Evolutionary conservation across 176 grass and related monocot genomes (phyloP), one percentile per base, ranked within the genome.

Genomic region (Saccharum officinarum): DNA sequence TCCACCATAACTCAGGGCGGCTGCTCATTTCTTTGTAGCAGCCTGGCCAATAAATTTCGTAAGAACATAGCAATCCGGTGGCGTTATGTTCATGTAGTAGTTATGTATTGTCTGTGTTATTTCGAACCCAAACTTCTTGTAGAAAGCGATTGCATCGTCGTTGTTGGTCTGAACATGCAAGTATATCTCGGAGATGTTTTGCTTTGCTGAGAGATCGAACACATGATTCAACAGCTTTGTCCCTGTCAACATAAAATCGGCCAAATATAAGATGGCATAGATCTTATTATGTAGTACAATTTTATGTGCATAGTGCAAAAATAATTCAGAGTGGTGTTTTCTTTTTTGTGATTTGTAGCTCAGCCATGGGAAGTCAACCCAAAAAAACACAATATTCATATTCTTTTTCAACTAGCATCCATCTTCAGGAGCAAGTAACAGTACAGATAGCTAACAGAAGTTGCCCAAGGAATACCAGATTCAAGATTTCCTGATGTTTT

Each of bases 111-210:
- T 99, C 74, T 99, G 88, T 57, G 94, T 94, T 73, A 99, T 96
- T 82, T 99, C 97, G 45, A 99, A 99, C 66, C 94, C 97, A 83
- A 91, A 99, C 84, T 99, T 99, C 84, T 94, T 99, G 78, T 97
- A 99, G 75, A 96, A 99, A 71, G 82, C 73, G 76, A 97, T 94
- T 33, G 94, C 97, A 64, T 97, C 97, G 0, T 91, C 94, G 15
- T 99, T 99, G 64, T 97, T 99, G 77, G 97, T 99, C 88, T 97
- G 97, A 87, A 97, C 97, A 77, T 99, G 94, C 89, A 99, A 90
- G 86, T 97, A 99, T 62, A 99, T 91, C 77, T 94, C 92, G 0
- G 82, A 85, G 36, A 99, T 91, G 75, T 94, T 99, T 78, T 97
- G 92, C 86, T 92, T 94, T 39, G 73, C 82, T 63, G 83, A 97